A percentile compares a stretch with the other conserved stretches of the same genome.
Evolutionary conservation across 1,284 basidiomycete genomes (phyloP).

Genomic region (Ceratobasidium sp.): DNA sequence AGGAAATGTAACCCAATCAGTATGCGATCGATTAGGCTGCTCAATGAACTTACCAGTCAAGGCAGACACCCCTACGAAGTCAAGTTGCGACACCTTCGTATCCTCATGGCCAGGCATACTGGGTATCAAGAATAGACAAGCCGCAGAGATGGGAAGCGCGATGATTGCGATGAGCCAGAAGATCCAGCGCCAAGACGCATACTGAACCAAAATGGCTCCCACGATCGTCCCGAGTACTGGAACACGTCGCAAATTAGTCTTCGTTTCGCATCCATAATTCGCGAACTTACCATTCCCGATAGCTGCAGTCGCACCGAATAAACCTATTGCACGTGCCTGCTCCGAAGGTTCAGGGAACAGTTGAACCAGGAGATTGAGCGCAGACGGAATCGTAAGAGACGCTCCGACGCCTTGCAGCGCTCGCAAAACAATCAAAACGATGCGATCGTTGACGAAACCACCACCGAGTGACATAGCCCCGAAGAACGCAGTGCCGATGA

Average conservation of each 20-base stretch:
- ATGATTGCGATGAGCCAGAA: constrained; percentile 63
- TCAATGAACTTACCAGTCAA: too few species aligned
- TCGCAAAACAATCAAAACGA: constrained; percentile 44
- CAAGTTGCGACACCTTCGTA: constrained; percentile 54
- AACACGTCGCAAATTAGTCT: background rate
- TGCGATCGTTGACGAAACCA: constrained; percentile 45
- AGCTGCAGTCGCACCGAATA: constrained; percentile 63
- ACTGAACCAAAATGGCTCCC: constrained; percentile 58
- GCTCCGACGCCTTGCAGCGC: constrained; percentile 45
- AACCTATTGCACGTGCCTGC: constrained; percentile 63
- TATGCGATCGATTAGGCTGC: constrained; percentile 10
- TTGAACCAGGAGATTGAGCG: constrained; percentile 63
- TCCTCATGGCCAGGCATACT: constrained; percentile 35
- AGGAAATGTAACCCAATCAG: too few species aligned
- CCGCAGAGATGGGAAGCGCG: constrained; percentile 57
- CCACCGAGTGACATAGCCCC: constrained; percentile 43
- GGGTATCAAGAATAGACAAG: constrained; percentile 59
- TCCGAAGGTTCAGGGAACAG: constrained; percentile 62
- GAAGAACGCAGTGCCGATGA: constrained; percentile 40
- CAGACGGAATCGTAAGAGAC: constrained; percentile 61
- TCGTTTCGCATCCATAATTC: background rate
- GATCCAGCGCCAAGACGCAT: constrained; percentile 63
- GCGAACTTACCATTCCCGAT: constrained; percentile 60
- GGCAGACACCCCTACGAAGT: constrained; percentile 55
- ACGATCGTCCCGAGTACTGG: constrained; percentile 57